Base-by-base conservation (phyloP, 768 basidiomycete species). In the Heimioporus sp. region DNA sequence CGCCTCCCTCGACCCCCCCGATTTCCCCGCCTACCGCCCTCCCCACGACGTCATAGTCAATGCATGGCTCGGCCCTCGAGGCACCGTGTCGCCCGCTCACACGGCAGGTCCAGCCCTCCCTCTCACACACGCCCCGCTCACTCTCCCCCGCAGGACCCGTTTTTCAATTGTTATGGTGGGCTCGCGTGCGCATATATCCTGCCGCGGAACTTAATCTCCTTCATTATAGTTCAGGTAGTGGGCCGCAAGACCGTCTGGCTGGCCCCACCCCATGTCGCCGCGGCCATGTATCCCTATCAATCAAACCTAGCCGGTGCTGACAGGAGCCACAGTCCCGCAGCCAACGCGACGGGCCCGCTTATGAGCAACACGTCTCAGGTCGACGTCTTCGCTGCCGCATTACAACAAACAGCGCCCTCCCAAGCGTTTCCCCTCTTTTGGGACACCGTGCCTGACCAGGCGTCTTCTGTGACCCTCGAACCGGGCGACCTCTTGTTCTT, bases 191-290 rank as follows among this genome's bases (percentile, higher is more conserved):
- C 37, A 28, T 3, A 16, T 32, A 49, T 46, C 44, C 41, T 13
- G 16, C 48, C 42, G 36, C 54, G n/a, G 36, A 35, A 31, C 47
- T 48, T 38, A 43, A 53, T 49, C 30, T 54, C 48, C 46, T 42
- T 54, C 24, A 28, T 28, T 48, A 11, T 44, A 94, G 93, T 86
- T 0, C 97, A 98, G 74, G 79, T 97, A 7, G 85, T 90, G 13
- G 96, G 97, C 24, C 70, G 75, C 28, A 98, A 98, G 72, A 89
- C 85, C 7, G 81, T 98, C 20, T 98, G 96, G 93, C 74, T 98
- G 47, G 92, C 94, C 1, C 88, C 92, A 6, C 90, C 93, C 9
- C 60, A 67, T 3, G 62, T 72, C 30, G 72, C 77, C 17, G 30
- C 73, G 2, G 75, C 65, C 42, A 87, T 98, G 90, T 80, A 85